Conservation (phyloP, 192 early-diverging fungal genomes). For the Linnemannia schmuckeri region DNA sequence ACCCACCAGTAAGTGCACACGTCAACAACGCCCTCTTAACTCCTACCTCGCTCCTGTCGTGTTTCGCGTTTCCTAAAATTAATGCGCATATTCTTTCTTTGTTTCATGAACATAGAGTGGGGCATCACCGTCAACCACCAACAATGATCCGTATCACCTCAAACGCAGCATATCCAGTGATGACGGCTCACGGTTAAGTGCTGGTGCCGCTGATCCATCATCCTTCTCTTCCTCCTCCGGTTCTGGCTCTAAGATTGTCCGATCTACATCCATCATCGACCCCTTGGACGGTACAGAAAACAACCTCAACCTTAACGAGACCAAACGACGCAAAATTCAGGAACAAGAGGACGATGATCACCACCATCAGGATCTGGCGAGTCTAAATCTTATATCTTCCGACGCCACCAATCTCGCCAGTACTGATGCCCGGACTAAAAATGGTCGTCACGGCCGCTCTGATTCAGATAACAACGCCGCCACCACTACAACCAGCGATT, state of each 20-base stretch:
- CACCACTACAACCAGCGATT: not conserved
- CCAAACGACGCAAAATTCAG: constrained; percentile 41
- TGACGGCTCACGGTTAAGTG: not conserved
- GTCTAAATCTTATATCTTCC: not conserved
- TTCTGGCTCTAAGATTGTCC: not conserved
- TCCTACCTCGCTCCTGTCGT: not conserved
- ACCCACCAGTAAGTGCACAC: not conserved
- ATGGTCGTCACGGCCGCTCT: not conserved
- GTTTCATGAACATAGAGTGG: constrained; percentile 2
- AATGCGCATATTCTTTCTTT: not conserved
- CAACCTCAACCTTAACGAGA: constrained; percentile 23
- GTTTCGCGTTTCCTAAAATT: not conserved
- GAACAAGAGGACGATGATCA: not conserved
- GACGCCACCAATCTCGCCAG: not conserved
- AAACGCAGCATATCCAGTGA: constrained; percentile 39
- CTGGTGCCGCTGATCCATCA: not conserved
- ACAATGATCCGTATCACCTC: constrained; percentile 16
- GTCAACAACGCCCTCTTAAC: not conserved
- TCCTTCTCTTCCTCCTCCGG: not conserved
- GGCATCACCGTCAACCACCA: constrained; percentile 17
- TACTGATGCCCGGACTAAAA: not conserved
- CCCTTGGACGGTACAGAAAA: not conserved
- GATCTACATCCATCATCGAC: not conserved
- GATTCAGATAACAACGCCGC: not conserved
- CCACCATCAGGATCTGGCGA: not conserved